Conservation (phyloP, 2,329 filamentous ascomycete species). For the Fusarium torulosum region DNA sequence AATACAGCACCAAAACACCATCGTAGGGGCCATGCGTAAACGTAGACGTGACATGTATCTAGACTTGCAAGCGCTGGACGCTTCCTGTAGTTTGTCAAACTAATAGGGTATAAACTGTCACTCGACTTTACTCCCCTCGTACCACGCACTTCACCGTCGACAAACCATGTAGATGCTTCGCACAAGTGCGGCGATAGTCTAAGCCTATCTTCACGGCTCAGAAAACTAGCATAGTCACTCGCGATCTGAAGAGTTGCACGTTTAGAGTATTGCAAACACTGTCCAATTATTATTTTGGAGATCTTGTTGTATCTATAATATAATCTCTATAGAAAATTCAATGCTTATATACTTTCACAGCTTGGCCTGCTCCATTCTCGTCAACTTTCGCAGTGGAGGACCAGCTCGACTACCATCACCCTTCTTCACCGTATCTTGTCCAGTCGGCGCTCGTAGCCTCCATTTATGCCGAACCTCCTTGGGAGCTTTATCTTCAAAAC, state of each 20-base stretch:
- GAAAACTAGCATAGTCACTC: too few relatives aligned
- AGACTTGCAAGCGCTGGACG: background rate
- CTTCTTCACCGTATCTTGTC: slow-evolving; percentile 26
- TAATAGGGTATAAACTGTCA: too few relatives aligned
- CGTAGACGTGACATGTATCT: slow-evolving; percentile 38
- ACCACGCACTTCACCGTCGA: background rate
- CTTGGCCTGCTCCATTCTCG: slow-evolving; percentile 48
- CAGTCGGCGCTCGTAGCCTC: slow-evolving; percentile 40
- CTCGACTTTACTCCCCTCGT: background rate
- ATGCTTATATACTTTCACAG: slow-evolving; percentile 18
- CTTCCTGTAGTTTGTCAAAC: background rate
- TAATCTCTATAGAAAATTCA: background rate
- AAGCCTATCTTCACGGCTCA: background rate
- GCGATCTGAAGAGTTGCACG: background rate
- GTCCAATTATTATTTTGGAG: background rate
- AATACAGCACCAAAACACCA: slow-evolving; percentile 41
- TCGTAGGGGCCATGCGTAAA: slow-evolving; percentile 43
- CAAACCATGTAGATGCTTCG: background rate
- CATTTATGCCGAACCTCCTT: slow-evolving; percentile 49
- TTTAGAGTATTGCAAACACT: background rate
- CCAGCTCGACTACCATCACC: slow-evolving; percentile 51
- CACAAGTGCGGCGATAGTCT: background rate
- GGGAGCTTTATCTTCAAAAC: slow-evolving; percentile 50
- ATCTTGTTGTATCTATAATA: background rate
- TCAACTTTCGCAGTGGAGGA: slow-evolving; percentile 46